A percentile compares a stretch with the other conserved stretches of the same genome.
phyloP scores from a whole-genome alignment of 1,139 yeast genomes.

The Saccharomyces hybrid region DNA sequence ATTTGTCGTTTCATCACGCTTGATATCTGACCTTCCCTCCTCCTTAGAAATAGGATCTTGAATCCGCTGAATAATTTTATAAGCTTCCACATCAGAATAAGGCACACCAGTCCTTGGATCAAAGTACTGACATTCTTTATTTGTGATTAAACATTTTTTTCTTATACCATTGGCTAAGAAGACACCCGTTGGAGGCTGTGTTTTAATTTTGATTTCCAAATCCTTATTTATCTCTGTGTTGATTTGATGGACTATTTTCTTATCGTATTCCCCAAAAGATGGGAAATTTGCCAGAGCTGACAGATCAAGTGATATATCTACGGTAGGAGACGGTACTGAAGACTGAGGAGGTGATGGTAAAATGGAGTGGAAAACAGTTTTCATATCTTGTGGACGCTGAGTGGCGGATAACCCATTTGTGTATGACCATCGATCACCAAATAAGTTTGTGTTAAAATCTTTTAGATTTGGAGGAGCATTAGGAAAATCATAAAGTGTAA shows the following conservation, averaged over 20 bases:
- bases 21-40: conserved; percentile 4
- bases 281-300: conserved; percentile 49
- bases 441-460: conserved; percentile 41
- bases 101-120: conserved; percentile 87
- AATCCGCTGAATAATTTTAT: conserved; percentile 57
- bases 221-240: conserved; percentile 38
- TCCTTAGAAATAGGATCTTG: conserved; percentile 44
- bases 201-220: conserved; percentile 42
- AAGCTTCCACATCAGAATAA: conserved; percentile 74
- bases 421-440: conserved; percentile 51
- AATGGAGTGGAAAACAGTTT: conserved; percentile 16
- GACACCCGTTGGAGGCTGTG: conserved; percentile 70
- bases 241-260: conserved; percentile 36
- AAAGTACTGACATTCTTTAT: conserved; percentile 71
- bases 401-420: neutral
- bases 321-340: neutral
- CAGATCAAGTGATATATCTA: conserved; percentile 17
- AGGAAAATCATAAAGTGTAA: conserved; percentile 44
- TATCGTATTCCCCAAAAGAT: conserved; percentile 54
- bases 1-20: neutral
- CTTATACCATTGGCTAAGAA: conserved; percentile 59
- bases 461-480: conserved; percentile 14
- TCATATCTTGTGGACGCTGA: conserved; percentile 18
- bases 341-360: neutral
- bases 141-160: conserved; percentile 68